Evolutionary conservation across 169 alveolate genomes (phyloP).

Genomic region (Babesia bovis): DNA sequence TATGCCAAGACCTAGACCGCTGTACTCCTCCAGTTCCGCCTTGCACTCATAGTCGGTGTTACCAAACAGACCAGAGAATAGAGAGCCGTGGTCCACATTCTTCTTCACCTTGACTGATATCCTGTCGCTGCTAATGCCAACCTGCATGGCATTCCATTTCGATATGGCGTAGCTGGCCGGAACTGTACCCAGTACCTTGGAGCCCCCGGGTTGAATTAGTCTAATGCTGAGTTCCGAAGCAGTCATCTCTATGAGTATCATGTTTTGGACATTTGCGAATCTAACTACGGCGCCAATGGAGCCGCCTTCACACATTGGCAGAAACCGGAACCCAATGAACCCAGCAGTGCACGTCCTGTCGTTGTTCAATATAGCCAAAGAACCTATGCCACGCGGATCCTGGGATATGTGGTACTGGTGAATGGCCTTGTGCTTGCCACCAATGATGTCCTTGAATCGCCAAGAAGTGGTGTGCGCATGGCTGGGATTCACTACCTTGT

Average conservation of each 20-base stretch:
- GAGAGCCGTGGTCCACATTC: constrained; percentile 53
- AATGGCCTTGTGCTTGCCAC: constrained; percentile 60
- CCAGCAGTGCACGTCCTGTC: constrained; percentile 46
- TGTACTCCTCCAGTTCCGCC: constrained; percentile 20
- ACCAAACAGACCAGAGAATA: constrained; percentile 31
- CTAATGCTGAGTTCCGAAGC: constrained; percentile 61
- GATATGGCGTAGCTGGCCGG: constrained; percentile 48
- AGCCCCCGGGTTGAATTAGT: constrained; percentile 42
- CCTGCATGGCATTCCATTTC: constrained; percentile 65
- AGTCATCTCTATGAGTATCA: constrained; percentile 66
- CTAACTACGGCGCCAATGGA: constrained; percentile 62
- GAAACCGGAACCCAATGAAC: constrained; percentile 34
- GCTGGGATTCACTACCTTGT: constrained; percentile 36
- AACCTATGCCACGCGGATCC: constrained; percentile 58
- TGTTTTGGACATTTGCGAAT: constrained; percentile 49
- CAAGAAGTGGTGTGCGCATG: constrained; percentile 50
- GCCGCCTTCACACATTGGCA: constrained; percentile 66
- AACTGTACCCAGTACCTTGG: constrained; percentile 47
- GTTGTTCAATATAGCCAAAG: constrained; percentile 49
- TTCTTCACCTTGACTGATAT: constrained; percentile 66
- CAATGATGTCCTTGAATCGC: constrained; percentile 51
- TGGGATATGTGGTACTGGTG: constrained; percentile 49
- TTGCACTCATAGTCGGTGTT: constrained; percentile 33
- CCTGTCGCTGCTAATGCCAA: constrained; percentile 46
- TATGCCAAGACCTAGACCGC: constrained; percentile 8